phyloP scores from a whole-genome alignment of 208 protist genomes.

The Wallacemonas sp. region DNA sequence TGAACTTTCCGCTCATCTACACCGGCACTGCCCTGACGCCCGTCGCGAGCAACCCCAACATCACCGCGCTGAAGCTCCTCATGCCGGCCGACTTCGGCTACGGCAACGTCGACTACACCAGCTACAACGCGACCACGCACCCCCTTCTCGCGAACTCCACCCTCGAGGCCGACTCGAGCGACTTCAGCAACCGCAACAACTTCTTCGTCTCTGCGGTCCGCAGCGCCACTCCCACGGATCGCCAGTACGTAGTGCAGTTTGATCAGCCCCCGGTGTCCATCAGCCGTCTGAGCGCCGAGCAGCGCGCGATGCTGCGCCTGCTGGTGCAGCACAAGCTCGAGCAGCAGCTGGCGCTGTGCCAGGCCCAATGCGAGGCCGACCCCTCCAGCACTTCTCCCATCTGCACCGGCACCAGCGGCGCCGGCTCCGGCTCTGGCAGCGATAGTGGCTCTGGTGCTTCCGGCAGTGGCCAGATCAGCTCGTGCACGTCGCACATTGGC shows the following conservation, averaged over 20 bases:
- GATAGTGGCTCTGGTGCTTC: neutral
- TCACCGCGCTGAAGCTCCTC: slow-evolving; percentile 66
- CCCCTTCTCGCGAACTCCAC: slow-evolving; percentile 22
- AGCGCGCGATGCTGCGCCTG: slow-evolving; percentile 47
- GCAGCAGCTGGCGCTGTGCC: slow-evolving; percentile 26
- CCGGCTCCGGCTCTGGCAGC: neutral
- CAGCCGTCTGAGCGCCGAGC: slow-evolving; percentile 19
- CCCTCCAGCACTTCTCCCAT: neutral
- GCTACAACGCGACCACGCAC: slow-evolving; percentile 39
- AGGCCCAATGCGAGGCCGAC: slow-evolving; percentile 17
- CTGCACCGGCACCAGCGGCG: neutral
- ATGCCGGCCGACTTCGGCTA: slow-evolving; percentile 57
- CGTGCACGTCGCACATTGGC: slow-evolving; percentile 30
- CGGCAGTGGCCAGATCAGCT: neutral
- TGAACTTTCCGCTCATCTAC: slow-evolving; percentile 68
- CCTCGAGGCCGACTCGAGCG: slow-evolving; percentile 19
- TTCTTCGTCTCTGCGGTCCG: neutral
- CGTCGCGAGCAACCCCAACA: slow-evolving; percentile 35
- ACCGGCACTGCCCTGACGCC: slow-evolving; percentile 23
- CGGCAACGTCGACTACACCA: slow-evolving; percentile 4
- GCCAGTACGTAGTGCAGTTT: slow-evolving; percentile 29
- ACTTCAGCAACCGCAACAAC: slow-evolving; percentile 19
- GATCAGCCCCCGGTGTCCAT: slow-evolving; percentile 30
- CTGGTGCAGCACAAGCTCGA: slow-evolving; percentile 31
- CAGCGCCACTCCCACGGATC: neutral